Evolutionary conservation across 1,139 yeast species (phyloP), one percentile per base, ranked within the genome.

Genomic region (Pneumocystis jirovecii): DNA sequence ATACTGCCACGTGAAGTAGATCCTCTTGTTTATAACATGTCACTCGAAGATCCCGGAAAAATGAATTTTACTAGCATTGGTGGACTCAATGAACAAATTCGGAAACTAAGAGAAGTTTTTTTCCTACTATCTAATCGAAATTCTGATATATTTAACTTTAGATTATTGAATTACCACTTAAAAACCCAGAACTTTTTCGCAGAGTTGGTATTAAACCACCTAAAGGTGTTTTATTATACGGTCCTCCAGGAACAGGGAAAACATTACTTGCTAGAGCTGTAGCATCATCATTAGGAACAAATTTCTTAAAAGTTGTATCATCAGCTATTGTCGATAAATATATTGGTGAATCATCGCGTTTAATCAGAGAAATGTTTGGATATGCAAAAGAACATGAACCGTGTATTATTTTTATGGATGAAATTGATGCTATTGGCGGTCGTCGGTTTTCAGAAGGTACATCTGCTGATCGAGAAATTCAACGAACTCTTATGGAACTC

Each of bases 221-320:
- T 66, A 95, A 93, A 77, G 99, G 98, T 74, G 98, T 95, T 19
- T 80, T 95, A 70, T 80, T 95, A 67, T 95, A 95, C 73, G 99
- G 98, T 1, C 98, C 98, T n/a, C 98, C 98, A 37, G 98, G 98
- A 72, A 93, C 98, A 0, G 98, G 98, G 75, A 93, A 93, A 75
- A 93, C 98, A 0, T 79, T 93, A 69, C 81, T 93, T 72, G 98
- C 98, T 15, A 91, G 93, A 74, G 98, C 98, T 0, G 97, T 91
- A 61, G 98, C 99, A 5, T 97, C 98, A 62, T 93, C 97, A 5
- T 89, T 95, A 72, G 98, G 97, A 64, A 97, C 97, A 63, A 95
- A 95, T 76, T 95, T 95, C 78, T 93, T 95, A 69, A 93, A 93
- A 73, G 89, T 96, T 15, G 98, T 98, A 15, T 97, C 98, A 0